Evolutionary conservation across 192 early-diverging fungal genomes (phyloP).

Genomic region (Kappamyces sp.): DNA sequence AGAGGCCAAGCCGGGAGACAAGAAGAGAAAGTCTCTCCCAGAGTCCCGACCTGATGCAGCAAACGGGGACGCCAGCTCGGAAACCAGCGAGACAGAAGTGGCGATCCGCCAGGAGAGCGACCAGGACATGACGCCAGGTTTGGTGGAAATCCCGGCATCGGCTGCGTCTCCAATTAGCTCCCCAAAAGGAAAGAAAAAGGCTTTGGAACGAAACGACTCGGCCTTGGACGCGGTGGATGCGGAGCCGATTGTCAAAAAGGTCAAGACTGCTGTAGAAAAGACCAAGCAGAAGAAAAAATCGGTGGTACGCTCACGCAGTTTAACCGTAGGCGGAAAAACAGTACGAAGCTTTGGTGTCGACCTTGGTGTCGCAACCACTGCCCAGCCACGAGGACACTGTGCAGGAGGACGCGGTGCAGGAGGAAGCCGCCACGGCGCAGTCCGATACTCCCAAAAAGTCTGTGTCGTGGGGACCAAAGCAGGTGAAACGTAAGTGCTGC

Average conservation of each 20-base stretch:
- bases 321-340: slow-evolving; percentile 1
- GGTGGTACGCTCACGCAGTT: not conserved
- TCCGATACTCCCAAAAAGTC: slow-evolving; percentile 2
- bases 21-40: slow-evolving; percentile 9
- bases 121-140: no score
- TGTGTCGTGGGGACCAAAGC: slow-evolving; percentile 10
- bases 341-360: not conserved
- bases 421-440: not conserved
- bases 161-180: no score
- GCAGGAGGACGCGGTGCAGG: not conserved
- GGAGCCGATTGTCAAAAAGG: no score
- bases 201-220: no score
- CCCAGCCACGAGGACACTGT: not conserved
- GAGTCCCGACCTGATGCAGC: no score
- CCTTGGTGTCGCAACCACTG: not conserved
- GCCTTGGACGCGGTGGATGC: no score
- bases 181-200: no score
- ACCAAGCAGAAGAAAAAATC: slow-evolving; percentile 6
- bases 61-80: no score
- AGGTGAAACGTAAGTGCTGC: slow-evolving; percentile 1
- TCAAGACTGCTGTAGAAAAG: not conserved
- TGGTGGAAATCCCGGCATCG: no score
- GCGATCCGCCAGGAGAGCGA: no score
- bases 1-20: not conserved
- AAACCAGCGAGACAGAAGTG: no score